Base-by-base conservation (phyloP, 805 yeast genomes). In the Cyberlindnera maritima region DNA sequence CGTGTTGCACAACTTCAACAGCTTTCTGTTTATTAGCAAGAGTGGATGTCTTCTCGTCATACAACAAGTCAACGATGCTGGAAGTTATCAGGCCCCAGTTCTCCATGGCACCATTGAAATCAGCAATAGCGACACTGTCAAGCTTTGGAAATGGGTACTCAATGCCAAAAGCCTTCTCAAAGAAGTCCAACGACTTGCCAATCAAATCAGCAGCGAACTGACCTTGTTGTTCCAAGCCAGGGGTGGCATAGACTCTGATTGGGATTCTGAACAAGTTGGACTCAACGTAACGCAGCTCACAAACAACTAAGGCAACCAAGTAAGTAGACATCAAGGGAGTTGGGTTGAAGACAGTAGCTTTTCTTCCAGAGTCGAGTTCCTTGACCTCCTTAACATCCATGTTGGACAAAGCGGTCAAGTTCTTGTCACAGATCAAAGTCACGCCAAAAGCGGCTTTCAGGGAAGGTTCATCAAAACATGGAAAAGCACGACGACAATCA, bases 91-190 rank as follows among this genome's bases (percentile, higher is more conserved):
- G 72, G 47, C 90, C 90, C 76, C 85, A 85, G 67, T 87, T 87
- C 69, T 87, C 96, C 96, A 87, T 87, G 40, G 96, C 96, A 59
- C 94, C 94, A 31, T 86, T 73, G 66, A 86, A 87, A 66, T 85
- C 94, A 59, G 85, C 92, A 52, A 85, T 84, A 19, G 91, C 92
- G 46, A 86, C 86, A 71, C 83, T 78, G 63, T 87, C 94, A 71
- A 83, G 76, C 68, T 87, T 87, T 43, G 94, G 94, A 59, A 87
- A 73, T 28, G 87, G 88, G 64, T 86, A 87, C 48, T 84, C 78
- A 54, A 87, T 84, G 47, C 81, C 89, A 63, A 87, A 87, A 40
- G 82, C 74, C 54, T 79, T 66, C 56, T 85, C 90, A 62, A 84
- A 87, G 67, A 83, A 85, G 44, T 74, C 81, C 63, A 87, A 76